Conservation (phyloP, 805 yeast genomes). For the Ogataea corticis region DNA sequence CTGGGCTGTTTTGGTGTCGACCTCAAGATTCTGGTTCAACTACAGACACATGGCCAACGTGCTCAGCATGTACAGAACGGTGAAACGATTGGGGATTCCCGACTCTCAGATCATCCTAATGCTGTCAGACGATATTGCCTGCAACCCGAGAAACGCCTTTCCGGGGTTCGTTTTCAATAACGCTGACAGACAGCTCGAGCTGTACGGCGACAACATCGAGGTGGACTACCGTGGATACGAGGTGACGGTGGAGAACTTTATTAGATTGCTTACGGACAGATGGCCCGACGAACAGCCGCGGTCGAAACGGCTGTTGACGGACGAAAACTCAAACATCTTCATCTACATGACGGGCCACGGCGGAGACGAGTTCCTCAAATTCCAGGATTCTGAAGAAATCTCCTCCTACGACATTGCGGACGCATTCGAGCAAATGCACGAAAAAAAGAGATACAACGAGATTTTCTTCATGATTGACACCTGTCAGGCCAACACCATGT, state of each 20-base stretch:
- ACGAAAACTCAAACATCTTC: slow-evolving; percentile 91
- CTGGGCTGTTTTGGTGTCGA: slow-evolving; percentile 90
- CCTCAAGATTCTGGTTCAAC: slow-evolving; percentile 98
- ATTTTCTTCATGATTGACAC: slow-evolving; percentile 97
- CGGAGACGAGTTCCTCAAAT: slow-evolving; percentile 94
- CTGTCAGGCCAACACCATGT: slow-evolving; percentile 99
- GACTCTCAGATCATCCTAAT: slow-evolving; percentile 95
- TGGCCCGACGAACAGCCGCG: slow-evolving; percentile 96
- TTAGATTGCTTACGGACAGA: slow-evolving; percentile 89
- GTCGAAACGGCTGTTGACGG: slow-evolving; percentile 85
- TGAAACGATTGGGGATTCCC: slow-evolving; percentile 93
- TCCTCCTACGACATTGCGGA: slow-evolving; percentile 95
- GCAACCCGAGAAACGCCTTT: slow-evolving; percentile 93
- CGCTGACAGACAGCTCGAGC: slow-evolving; percentile 85
- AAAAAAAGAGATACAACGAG: slow-evolving; percentile 92
- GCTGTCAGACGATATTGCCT: slow-evolving; percentile 96
- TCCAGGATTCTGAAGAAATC: slow-evolving; percentile 98
- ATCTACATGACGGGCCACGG: slow-evolving; percentile 98
- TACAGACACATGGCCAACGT: slow-evolving; percentile 98
- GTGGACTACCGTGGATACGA: slow-evolving; percentile 98
- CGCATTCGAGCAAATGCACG: slow-evolving; percentile 96
- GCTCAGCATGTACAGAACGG: slow-evolving; percentile 90
- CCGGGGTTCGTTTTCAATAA: slow-evolving; percentile 96
- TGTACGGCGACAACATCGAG: slow-evolving; percentile 92
- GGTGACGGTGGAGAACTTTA: slow-evolving; percentile 95